Base-by-base conservation (phyloP, 805 yeast genomes). In the Crinitomyces ghanaensis region DNA sequence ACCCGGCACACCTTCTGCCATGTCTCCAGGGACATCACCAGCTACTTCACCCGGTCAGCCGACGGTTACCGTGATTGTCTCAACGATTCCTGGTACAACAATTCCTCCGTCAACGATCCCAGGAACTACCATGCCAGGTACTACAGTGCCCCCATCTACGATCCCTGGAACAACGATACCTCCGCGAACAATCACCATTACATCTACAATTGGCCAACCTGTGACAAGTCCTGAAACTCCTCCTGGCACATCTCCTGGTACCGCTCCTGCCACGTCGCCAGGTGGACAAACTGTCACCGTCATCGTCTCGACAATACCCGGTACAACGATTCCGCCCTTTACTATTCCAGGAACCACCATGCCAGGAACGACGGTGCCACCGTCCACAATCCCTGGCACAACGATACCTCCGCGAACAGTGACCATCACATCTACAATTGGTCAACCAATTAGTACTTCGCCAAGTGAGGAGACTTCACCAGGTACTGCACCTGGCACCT, bases 71-170 rank as follows among this genome's bases (percentile, higher is more conserved):
- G 11, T 30, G 13, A 19, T 34, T 13, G 23, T 30, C 3, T 29
- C 37, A 18, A 34, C 37, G 6, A 34, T 34, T 16, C 33, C 31
- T 13, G 36, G 36, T n/a, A 17, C 30, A 3, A 30, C 37, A 2
- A 29, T 40, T 17, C 41, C 45, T 5, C 41, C 33, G 24, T 35
- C 32, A 7, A 28, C 38, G 2, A 32, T 43, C 17, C 42, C 41
- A 3, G 36, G 34, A 11, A 35, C 37, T 2, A 31, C 44, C 7
- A 32, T 30, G 7, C 25, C 41, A 5, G 26, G 31, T 12, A n/a
- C 23, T 7, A 13, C 22, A 14, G 11, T 20, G 4, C 41, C 40
- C 6, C 38, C 34, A 8, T 31, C 38, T 3, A 30, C 45, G 8
- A 31, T 32, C 5, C 38, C 43, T 9, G 36, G 41, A 15, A 34